phyloP scores from a whole-genome alignment of 2,329 filamentous ascomycete species.

The Fusarium sp. region DNA sequence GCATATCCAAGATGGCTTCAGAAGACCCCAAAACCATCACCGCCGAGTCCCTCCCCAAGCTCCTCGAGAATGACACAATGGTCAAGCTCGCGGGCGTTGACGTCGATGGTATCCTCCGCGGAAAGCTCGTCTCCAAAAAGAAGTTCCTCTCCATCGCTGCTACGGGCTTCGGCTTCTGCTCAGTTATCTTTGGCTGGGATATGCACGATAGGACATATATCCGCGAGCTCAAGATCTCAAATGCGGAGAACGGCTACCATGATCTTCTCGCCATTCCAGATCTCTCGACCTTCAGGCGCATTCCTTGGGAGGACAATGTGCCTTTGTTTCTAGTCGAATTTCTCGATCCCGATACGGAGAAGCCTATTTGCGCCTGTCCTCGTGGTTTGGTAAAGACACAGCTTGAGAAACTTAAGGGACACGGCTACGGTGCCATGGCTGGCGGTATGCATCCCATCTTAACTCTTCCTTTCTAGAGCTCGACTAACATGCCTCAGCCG shows the following conservation, averaged over 20 bases:
- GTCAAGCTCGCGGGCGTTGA: constrained; percentile 92
- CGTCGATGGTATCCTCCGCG: constrained; percentile 86
- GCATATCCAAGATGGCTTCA: constrained; percentile 46
- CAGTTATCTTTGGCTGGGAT: constrained; percentile 95
- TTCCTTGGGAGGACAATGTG: constrained; percentile 90
- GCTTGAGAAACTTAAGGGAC: constrained; percentile 73
- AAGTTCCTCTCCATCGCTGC: constrained; percentile 89
- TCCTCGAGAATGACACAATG: constrained; percentile 78
- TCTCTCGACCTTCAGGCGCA: constrained; percentile 80
- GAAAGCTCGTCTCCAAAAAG: constrained; percentile 91
- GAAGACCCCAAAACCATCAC: constrained; percentile 61
- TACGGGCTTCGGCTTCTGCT: constrained; percentile 92
- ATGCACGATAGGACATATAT: constrained; percentile 96
- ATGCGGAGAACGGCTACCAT: constrained; percentile 89
- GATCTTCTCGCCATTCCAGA: constrained; percentile 88
- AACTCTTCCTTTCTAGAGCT: not conserved
- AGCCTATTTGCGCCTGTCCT: constrained; percentile 82
- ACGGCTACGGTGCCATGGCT: constrained; percentile 87
- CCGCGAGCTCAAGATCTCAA: constrained; percentile 86
- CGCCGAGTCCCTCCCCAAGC: constrained; percentile 70
- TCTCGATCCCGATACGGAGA: constrained; percentile 80
- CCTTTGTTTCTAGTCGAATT: constrained; percentile 90
- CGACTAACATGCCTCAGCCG: constrained; percentile 67
- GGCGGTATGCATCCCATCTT: constrained; percentile 72
- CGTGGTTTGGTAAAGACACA: constrained; percentile 78